Evolutionary conservation across 805 yeast species (phyloP), one percentile per base, ranked within the genome.

Genomic region (Jamesozyma jinghongensis): DNA sequence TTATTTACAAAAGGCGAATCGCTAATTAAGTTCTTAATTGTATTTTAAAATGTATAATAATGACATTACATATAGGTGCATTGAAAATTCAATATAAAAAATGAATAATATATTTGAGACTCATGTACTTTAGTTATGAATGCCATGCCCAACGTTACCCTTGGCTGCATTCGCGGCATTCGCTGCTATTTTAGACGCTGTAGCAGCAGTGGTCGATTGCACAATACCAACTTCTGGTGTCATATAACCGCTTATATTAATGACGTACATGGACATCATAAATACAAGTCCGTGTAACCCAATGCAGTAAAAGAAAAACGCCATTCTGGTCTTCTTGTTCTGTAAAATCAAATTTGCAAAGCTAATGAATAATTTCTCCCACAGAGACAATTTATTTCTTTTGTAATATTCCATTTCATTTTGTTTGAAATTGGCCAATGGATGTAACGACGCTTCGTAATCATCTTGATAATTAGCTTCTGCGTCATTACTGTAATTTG

Each of bases 371-470:
- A 84, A 62, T 44, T 94, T 70, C 51, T 92, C 97, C 42, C 83
- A 56, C 2, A 92, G 83, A 2, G 88, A 78, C 58, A 87, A 68
- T 36, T 75, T 73, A 6, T 87, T 76, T 38, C 73, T 71, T 36
- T 83, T 79, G 38, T 58, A 57, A 49, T 95, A 69, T 52, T 81
- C 86, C 28, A 82, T 75, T 56, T 86, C 96, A 47, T 77, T 67
- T 34, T 78, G 73, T 52, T 94, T 74, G 62, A 90, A 85, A 52
- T 77, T 82, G 49, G 84, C 90, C 45, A 87, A 76, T 26, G 95
- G 94, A 51, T 86, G 87, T 35, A 86, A 65, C 37, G 79, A 80
- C 38, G 81, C 79, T 51, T 86, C 95, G 64, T 84, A 87, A 37
- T 63, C 72, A 25, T 71, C 67, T 35, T 74, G 75, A 56, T 82